Base-by-base conservation (phyloP, 2,329 filamentous ascomycete genomes). In the Phaeosphaeria sp. region DNA sequence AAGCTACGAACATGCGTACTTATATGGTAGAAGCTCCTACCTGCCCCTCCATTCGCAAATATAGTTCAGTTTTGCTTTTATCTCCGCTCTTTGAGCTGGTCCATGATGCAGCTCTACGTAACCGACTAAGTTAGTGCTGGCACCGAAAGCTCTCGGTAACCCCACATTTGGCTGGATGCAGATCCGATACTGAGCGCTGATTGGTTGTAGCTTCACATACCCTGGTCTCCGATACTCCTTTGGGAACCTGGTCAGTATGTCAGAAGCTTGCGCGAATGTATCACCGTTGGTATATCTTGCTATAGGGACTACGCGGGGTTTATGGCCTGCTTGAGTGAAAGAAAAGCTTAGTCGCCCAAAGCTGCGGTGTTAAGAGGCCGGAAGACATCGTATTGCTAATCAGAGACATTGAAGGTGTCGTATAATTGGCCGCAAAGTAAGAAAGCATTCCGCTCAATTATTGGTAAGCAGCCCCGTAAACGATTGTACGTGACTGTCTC, bases 161-260 rank as follows among this genome's bases (percentile, higher is more conserved):
- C 30, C 30, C 30, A 36, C 30, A 3, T 36, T 13, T 7, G 3
- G 30, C 30, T 13, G 6, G 30, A 13, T 3, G 11, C 30, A 13
- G 30, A 13, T 36, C 30, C 30, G 30, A 36, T 7, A 13, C 30
- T 36, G 15, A 18, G 5, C 13, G 2, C 4, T 51, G 36, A 51
- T 51, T 43, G 49, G 49, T 18, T 51, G 36, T 9, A 45, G 13
- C 20, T 9, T 5, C 21, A 27, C 30, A 25, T 17, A 51, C 43
- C 20, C n/a, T 13, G 17, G 42, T 33, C 49, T 52, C 49, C 49
- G 49, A 43, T 44, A 22, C 49, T 52, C 49, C 49, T 52, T 52
- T 45, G n/a, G 36, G 22, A 51, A 44, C 6, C 13, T 2, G n/a
- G 39, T 22, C 17, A n/a, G 15, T 40, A n/a, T 4, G 22, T 13